Conservation (phyloP, 805 yeast genomes). For the Lachancea dasiensis region DNA sequence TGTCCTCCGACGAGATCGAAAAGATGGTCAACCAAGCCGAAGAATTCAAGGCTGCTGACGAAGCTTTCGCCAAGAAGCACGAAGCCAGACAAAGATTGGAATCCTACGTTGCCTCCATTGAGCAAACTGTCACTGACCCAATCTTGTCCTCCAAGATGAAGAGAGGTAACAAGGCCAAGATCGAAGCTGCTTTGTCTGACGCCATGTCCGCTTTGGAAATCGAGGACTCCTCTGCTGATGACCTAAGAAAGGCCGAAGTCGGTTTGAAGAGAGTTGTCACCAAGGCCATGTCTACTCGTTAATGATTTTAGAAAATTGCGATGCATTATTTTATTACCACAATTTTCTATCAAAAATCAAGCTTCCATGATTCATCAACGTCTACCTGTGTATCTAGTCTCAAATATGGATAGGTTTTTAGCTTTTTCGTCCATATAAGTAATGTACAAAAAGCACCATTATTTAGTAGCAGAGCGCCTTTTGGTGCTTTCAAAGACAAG, state of each 20-base stretch:
- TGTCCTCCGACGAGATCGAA: constrained; percentile 93
- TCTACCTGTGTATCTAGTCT: constrained; percentile 13
- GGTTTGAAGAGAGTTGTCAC: constrained; percentile 98
- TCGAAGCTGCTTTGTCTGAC: constrained; percentile 95
- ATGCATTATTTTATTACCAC: constrained; percentile 3
- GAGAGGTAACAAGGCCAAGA: constrained; percentile 95
- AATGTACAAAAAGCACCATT: constrained; percentile 10
- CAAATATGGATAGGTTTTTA: constrained; percentile 13
- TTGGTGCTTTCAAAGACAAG: neutral
- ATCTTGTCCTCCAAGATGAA: constrained; percentile 94
- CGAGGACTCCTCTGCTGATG: constrained; percentile 95
- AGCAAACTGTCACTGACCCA: constrained; percentile 96
- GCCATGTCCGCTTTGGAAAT: constrained; percentile 97
- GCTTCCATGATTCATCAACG: constrained; percentile 7
- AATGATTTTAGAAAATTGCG: constrained; percentile 33
- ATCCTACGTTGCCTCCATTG: constrained; percentile 94
- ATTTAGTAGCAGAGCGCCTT: neutral
- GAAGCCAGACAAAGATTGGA: constrained; percentile 99
- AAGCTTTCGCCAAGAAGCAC: constrained; percentile 98
- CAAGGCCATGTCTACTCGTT: constrained; percentile 98
- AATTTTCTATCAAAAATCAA: constrained; percentile 1
- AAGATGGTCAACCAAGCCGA: constrained; percentile 99
- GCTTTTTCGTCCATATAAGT: constrained; percentile 11
- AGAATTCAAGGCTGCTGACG: constrained; percentile 98
- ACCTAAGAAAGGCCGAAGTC: constrained; percentile 98